Conservation (phyloP, 1,284 basidiomycete genomes). For the Heterobasidion occidentale region DNA sequence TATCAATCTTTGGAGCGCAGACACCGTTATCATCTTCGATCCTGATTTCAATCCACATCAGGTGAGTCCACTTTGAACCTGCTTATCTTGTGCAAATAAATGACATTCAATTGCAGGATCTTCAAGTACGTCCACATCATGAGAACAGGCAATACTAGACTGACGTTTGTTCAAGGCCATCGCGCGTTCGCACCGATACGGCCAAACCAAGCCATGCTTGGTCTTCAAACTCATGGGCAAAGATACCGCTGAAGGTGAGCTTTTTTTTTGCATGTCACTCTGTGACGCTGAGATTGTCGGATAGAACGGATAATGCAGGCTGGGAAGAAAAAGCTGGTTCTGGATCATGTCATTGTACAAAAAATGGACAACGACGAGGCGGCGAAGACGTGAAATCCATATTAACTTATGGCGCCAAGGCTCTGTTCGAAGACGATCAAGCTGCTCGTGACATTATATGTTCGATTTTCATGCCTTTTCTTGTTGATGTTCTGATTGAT, state of each 20-base stretch:
- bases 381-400: slow-evolving; percentile 74
- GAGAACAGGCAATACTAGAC: not conserved
- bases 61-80: slow-evolving; percentile 27
- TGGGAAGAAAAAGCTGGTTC: slow-evolving; percentile 84
- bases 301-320: slow-evolving; percentile 81
- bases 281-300: slow-evolving; percentile 3
- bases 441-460: slow-evolving; percentile 62
- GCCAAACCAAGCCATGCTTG: slow-evolving; percentile 75
- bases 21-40: slow-evolving; percentile 90
- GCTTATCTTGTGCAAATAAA: not conserved
- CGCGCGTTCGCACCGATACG: slow-evolving; percentile 80
- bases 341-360: slow-evolving; percentile 90
- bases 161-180: slow-evolving; percentile 56
- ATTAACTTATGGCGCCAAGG: slow-evolving; percentile 76
- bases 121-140: slow-evolving; percentile 44
- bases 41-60: slow-evolving; percentile 95
- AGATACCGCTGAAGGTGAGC: slow-evolving; percentile 76
- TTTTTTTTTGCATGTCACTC: not conserved
- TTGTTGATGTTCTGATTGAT: no score
- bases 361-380: slow-evolving; percentile 80
- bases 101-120: slow-evolving; percentile 34
- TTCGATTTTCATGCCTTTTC: slow-evolving; percentile 25
- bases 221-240: slow-evolving; percentile 93
- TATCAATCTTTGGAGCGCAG: slow-evolving; percentile 85
- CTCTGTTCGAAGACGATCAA: slow-evolving; percentile 61